Evolutionary conservation across 352 stramenopile species (phyloP).

Genomic region (Detonula confervacea): DNA sequence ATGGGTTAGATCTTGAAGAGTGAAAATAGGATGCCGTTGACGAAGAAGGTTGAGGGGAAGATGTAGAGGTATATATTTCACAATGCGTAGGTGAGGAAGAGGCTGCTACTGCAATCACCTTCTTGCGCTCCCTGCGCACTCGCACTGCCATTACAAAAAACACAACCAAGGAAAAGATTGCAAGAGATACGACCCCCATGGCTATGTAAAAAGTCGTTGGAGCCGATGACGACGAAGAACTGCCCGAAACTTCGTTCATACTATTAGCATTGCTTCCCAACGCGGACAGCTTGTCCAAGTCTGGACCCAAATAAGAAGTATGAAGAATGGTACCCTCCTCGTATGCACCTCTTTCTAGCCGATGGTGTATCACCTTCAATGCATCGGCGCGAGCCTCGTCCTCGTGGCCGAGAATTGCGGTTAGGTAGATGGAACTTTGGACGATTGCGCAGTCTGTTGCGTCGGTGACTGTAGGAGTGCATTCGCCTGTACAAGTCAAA

Average conservation of each 20-base stretch:
- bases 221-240: background rate
- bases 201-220: constrained; percentile 30
- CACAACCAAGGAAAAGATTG: constrained; percentile 18
- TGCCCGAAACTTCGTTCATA: background rate
- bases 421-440: constrained; percentile 40
- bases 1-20: background rate
- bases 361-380: constrained; percentile 36
- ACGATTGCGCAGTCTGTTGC: constrained; percentile 44
- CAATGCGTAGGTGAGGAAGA: background rate
- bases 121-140: constrained; percentile 30
- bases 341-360: constrained; percentile 20
- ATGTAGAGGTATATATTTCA: background rate
- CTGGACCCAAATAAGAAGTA: constrained; percentile 32
- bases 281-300: constrained; percentile 1
- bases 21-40: background rate
- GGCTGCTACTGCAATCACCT: background rate
- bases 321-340: constrained; percentile 13
- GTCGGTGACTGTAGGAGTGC: constrained; percentile 19
- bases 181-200: constrained; percentile 28
- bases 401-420: constrained; percentile 17
- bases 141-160: constrained; percentile 16
- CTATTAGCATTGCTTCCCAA: constrained; percentile 6
- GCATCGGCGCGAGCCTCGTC: constrained; percentile 14
- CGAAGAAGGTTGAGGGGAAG: too few species aligned
- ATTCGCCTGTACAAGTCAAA: too few species aligned